Conservation (phyloP, 306 rosid genomes). For the Notholithocarpus densiflorus region DNA sequence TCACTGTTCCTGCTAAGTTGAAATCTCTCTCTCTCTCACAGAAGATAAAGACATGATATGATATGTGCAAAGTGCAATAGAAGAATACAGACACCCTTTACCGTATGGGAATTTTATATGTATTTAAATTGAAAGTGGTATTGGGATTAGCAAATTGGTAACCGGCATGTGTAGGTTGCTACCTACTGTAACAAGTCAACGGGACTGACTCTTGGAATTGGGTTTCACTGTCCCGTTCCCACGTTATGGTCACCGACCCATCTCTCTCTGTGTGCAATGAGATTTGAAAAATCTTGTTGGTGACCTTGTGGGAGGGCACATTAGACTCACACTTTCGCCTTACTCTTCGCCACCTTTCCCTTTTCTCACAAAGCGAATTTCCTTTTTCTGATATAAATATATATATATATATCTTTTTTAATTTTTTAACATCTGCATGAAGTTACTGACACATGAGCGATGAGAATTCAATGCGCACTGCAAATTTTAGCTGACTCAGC, state of each 20-base stretch:
- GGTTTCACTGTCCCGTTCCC: constrained; percentile 48
- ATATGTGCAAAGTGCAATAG: constrained; percentile 1
- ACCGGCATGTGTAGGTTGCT: constrained; percentile 72
- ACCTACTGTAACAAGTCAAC: constrained; percentile 62
- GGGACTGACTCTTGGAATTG: constrained; percentile 38
- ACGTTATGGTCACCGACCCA: constrained; percentile 64
- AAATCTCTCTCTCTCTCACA: constrained; percentile 10
- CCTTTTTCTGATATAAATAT: not conserved
- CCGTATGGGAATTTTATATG: constrained; percentile 25
- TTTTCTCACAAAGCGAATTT: constrained; percentile 29
- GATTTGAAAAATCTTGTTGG: not conserved
- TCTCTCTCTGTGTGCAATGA: constrained; percentile 12
- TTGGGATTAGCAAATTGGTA: constrained; percentile 38
- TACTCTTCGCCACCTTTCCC: constrained; percentile 39
- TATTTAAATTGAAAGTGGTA: constrained; percentile 14
- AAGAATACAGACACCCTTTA: constrained; percentile 9
- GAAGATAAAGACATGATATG: constrained; percentile 1
- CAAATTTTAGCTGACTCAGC: constrained; percentile 23
- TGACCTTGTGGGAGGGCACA: constrained; percentile 1
- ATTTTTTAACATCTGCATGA: constrained; percentile 16
- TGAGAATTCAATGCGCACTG: constrained; percentile 28
- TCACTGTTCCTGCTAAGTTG: constrained; percentile 46
- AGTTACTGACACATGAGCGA: constrained; percentile 18
- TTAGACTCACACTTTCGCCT: constrained; percentile 51
- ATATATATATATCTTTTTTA: not conserved